Base-by-base conservation (phyloP, 2,329 filamentous ascomycete genomes). In the Paraconiothyrium sp. region DNA sequence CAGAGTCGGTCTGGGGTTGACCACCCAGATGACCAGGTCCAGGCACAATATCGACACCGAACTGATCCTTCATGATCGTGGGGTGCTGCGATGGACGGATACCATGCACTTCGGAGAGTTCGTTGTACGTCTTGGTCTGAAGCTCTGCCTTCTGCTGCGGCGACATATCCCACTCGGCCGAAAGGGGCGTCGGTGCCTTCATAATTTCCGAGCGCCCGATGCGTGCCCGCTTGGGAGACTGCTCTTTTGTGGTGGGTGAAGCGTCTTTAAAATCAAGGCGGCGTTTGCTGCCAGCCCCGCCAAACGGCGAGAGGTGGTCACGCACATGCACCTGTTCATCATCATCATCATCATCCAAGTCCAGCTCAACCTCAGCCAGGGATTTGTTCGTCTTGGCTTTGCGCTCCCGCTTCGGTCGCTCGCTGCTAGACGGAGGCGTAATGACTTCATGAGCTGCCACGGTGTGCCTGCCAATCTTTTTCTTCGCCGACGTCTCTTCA, bases 271-370 rank as follows among this genome's bases (percentile, higher is more conserved):
- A n/a, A 10, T 20, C 13, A 30, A 34, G 43, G n/a, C 34, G 30
- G 41, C 54, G 41, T 47, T 56, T 56, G 41, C 30, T 46, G 14
- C 37, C 51, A 27, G 24, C 11, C 37, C n/a, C 37, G 54, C 54
- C 43, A 37, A 56, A 16, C 54, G 54, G 54, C 7, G 43, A 47
- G 13, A 24, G 39, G 27, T 43, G 52, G 35, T 63, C 58, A 30
- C 46, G 44, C 6, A 32, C 30, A n/a, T 62, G 59, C 10, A 44
- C 3, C 65, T 62, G n/a, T 20, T 61, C 59, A 27, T 48, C 30
- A 20, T 37, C 30, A 7, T 52, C 39, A 2, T 49, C 54, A 14
- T 46, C 54, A 22, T 46, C 43, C 11, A 22, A 46, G n/a, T 46
- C 43, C 43, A 4, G 2, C 22, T 46, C 20, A 22, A 34, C 16